Base-by-base conservation (phyloP, 805 yeast species). In the Grigorovia jiainica region DNA sequence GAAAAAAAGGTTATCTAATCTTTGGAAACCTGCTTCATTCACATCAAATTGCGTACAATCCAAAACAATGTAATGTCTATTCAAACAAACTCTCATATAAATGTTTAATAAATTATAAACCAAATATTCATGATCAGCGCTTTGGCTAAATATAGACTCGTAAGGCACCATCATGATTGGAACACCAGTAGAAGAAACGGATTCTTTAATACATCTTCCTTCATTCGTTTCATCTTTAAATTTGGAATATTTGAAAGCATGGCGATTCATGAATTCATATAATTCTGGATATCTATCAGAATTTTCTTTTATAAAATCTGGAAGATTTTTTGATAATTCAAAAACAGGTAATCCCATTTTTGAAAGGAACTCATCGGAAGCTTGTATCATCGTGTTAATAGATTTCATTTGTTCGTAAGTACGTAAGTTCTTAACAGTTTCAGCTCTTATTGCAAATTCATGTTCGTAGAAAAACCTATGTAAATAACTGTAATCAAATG, bases 211-310 rank as follows among this genome's bases (percentile, higher is more conserved):
- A 29, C 77, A 64, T 0, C 69, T 64, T 11, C 60, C 48, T 11
- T n/a, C 11, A 1, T 13, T 20, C 1, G 25, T 34, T 13, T 71
- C 74, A 17, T 64, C 52, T 2, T 68, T 53, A n/a, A 56, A 47
- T 4, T 72, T 73, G 9, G 71, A 60, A 44, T 77, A 75, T 42
- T 72, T 70, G 37, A 72, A 63, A 0, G 86, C 67, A 61, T 78
- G 71, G 43, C 76, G 77, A 21, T 76, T 72, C 84, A 86, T 79
- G 48, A 84, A 82, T 45, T 85, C 92, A 50, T 74, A 76, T 24
- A 78, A 65, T 43, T 72, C 75, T 3, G 70, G 59, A 39, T 74
- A 72, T 30, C 60, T 65, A 36, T 72, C 74, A 37, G 63, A 65
- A 36, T 70, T 70, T 35, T 72, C 71, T 43, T 71, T 74, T 27